A percentile compares a stretch with the other conserved stretches of the same genome.
These are phyloP conservation scores for Suaeda aralocaspica DNA, from an alignment of 148 eudicot genomes.

Conservation along the genomic window DNA sequence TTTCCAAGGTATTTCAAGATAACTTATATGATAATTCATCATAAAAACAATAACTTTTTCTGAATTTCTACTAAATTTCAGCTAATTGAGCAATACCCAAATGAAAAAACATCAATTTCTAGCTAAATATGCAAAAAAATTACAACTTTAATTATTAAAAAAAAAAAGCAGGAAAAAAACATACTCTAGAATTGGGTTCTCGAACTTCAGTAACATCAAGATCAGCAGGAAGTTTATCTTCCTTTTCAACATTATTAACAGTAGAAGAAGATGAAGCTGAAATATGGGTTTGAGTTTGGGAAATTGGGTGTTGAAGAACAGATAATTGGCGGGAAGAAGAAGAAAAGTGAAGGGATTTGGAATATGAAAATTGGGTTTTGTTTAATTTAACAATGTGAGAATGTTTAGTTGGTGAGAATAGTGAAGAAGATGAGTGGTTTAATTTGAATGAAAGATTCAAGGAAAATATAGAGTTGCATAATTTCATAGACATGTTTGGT, in stretches of 20 bases:
- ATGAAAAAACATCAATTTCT: not conserved
- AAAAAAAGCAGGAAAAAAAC: not conserved
- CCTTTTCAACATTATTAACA: constrained; percentile 34
- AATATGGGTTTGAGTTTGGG: constrained; percentile 16
- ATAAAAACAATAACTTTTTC: not conserved
- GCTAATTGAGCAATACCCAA: not conserved
- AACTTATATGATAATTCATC: not conserved
- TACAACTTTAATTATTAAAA: not conserved
- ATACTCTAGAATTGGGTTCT: constrained; percentile 81
- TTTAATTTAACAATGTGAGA: constrained; percentile 20
- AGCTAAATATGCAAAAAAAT: constrained; percentile 9
- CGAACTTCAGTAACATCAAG: constrained; percentile 49
- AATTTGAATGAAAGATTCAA: constrained; percentile 20
- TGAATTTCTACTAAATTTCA: not conserved
- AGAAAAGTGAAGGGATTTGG: constrained; percentile 26
- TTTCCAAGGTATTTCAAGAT: no score
- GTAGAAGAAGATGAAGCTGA: constrained; percentile 38
- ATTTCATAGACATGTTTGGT: constrained; percentile 35
- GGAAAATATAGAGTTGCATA: constrained; percentile 32
- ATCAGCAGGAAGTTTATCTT: constrained; percentile 80
- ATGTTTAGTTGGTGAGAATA: constrained; percentile 16
- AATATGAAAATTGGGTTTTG: constrained; percentile 20
- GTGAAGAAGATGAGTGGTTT: constrained; percentile 21
- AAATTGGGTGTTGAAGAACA: constrained; percentile 22
- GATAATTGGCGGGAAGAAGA: constrained; percentile 47